Conservation (phyloP, 306 rosid species). For the Hippophae tibetana region DNA sequence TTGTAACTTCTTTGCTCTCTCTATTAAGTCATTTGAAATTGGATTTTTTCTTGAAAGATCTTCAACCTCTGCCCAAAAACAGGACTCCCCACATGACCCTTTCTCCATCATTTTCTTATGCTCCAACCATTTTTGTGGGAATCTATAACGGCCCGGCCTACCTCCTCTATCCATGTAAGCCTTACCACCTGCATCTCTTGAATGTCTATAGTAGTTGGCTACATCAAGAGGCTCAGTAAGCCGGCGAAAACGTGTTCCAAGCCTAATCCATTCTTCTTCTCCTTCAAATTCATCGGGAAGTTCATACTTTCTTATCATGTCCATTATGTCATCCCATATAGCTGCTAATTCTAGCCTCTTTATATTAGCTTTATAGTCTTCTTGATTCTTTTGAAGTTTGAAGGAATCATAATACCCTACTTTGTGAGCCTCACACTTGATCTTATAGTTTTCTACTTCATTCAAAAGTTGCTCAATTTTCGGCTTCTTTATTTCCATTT, state of each 20-base stretch:
- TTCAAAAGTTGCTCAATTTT: not conserved
- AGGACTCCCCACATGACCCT: constrained; percentile 36
- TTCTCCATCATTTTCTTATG: constrained; percentile 8
- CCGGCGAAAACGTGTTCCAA: constrained; percentile 45
- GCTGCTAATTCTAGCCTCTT: constrained; percentile 58
- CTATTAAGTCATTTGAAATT: not conserved
- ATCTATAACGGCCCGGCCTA: constrained; percentile 58
- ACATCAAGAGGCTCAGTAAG: constrained; percentile 74
- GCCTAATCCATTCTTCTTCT: constrained; percentile 22
- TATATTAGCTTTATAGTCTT: constrained; percentile 65
- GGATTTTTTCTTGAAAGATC: constrained; percentile 29
- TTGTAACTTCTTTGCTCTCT: constrained; percentile 22
- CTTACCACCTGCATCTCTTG: constrained; percentile 48
- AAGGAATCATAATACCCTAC: constrained; percentile 57
- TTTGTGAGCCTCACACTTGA: constrained; percentile 10
- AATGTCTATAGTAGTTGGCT: constrained; percentile 70
- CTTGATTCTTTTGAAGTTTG: constrained; percentile 39
- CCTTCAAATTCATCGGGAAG: constrained; percentile 82
- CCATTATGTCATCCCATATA: constrained; percentile 62
- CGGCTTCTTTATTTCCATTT: constrained; percentile 16
- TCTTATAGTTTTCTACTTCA: constrained; percentile 24
- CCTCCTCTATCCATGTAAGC: constrained; percentile 35
- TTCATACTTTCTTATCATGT: constrained; percentile 49
- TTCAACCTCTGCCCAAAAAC: constrained; percentile 68
- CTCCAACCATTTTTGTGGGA: constrained; percentile 61